Evolutionary conservation across 1,284 basidiomycete species (phyloP), one percentile per base, ranked within the genome.

Genomic region (Peniophora sp.): DNA sequence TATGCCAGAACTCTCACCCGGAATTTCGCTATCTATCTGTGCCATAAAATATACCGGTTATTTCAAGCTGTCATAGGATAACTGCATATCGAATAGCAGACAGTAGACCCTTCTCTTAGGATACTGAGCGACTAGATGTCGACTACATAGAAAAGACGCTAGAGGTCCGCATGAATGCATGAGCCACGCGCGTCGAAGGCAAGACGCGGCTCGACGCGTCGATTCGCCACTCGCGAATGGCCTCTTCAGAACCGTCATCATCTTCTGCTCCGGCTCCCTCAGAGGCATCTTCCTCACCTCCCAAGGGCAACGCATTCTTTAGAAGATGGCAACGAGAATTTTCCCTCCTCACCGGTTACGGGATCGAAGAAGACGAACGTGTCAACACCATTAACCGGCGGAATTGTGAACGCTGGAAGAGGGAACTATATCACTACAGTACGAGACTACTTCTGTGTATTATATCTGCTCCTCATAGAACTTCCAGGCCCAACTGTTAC

Each of bases 401-500:
- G 48, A 68, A 67, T 34, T 84, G 82, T 63, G 80, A 83, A 59
- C 72, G 74, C 62, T 78, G 73, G 65, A 84, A 81, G 64, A 66
- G 65, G 47, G 74, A 79, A 52, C 68, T 84, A 32, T 74, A 82
- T 64, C 65, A 66, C 47, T 73, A 75, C 63, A 77, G 74, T 72
- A 59, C 63, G 74, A 73, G 61, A 39, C 36, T 45, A 27, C 52
- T 52, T 54, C 49, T 52, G 49, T 53, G 48, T 50, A 34, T 55
- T 51, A 55, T 52, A 19, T 43, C 46, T 47, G 39, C 51, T 39
- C 51, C 51, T 51, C 11, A 34, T 50, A 49, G 24, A 52, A 49
- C 6, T 32, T 24, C 45, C 61, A 95, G 92, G 92, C 63, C 92
- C 92, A 9, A 73, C 83, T 8, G 79, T 96, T 2, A 78, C 85